Base-by-base conservation (phyloP, 768 basidiomycete genomes). In the Polyporus arcularius region DNA sequence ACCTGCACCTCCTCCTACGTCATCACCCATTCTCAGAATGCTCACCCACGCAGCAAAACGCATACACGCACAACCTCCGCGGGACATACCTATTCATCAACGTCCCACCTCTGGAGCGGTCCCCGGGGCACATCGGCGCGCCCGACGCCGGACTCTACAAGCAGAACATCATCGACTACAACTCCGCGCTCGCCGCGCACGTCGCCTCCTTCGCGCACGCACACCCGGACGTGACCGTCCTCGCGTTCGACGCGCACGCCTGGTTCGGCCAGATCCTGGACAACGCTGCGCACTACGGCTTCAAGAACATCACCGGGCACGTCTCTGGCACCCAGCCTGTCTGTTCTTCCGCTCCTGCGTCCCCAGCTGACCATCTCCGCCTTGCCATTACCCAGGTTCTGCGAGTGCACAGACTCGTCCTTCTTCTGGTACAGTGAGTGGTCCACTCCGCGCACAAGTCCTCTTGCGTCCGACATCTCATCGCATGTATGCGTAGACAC, bases 341-440 rank as follows among this genome's bases (percentile, higher is more conserved):
- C n/a, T 48, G 42, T 30, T 30, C 16, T 30, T 30, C 16, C 40
- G 4, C 11, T 35, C 35, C 35, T 11, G 35, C 35, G 11, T 3
- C 35, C 35, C 35, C 1, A 7, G 7, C 35, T 46, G 16, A n/a
- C 30, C 10, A 9, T 15, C 54, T 9, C 16, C 30, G 40, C 16
- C 12, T 35, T 35, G 7, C 7, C 30, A 15, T 58, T 0, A 1
- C 1, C 30, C 54, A 83, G 80, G n/a, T 82, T 80, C 66, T 83
- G 82, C 70, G 78, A 79, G 43, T 83, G 82, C 68, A 65, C 70
- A 18, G 74, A 82, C 59, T 75, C 78, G 4, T 75, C 75, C 2
- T 85, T 73, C 68, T 83, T 83, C 70, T 85, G 82, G 82, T 82
- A 75, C 69, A 78, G 81, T 83, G 60, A 68, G 80, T 79, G 6